phyloP scores from a whole-genome alignment of 306 rosid genomes.

The Carpinus viminea region DNA sequence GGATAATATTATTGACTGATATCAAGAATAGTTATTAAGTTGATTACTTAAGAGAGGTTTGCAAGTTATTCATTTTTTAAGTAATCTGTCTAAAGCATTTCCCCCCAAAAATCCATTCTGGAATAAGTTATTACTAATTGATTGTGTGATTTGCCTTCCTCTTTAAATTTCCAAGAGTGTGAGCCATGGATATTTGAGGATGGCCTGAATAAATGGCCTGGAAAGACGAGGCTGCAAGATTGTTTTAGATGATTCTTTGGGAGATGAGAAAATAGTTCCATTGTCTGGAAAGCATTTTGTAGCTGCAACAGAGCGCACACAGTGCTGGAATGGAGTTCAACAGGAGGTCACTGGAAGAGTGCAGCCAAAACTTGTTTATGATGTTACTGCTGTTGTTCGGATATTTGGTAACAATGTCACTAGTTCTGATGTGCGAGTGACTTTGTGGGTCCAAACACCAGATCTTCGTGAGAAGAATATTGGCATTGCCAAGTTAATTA shows the following conservation, averaged over 20 bases:
- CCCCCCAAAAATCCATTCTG: background rate
- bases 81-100: background rate
- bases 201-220: conserved; percentile 84
- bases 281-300: conserved; percentile 72
- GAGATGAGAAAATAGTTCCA: conserved; percentile 71
- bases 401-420: conserved; percentile 78
- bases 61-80: background rate
- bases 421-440: conserved; percentile 68
- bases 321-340: conserved; percentile 92
- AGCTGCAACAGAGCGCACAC: conserved; percentile 76
- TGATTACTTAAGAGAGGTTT: background rate
- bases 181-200: conserved; percentile 54
- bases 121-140: conserved; percentile 1
- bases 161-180: conserved; percentile 37
- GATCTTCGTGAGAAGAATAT: conserved; percentile 79
- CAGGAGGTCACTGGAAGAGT: conserved; percentile 87
- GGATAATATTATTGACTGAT: background rate
- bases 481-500: conserved; percentile 79
- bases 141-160: conserved; percentile 19
- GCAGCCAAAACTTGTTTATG: conserved; percentile 82
- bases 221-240: conserved; percentile 97
- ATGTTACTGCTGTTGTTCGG: conserved; percentile 68
- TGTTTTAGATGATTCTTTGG: conserved; percentile 67
- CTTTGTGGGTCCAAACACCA: conserved; percentile 73
- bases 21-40: background rate